Conservation (phyloP, 805 yeast genomes). For the Priceomyces fermenticarens region DNA sequence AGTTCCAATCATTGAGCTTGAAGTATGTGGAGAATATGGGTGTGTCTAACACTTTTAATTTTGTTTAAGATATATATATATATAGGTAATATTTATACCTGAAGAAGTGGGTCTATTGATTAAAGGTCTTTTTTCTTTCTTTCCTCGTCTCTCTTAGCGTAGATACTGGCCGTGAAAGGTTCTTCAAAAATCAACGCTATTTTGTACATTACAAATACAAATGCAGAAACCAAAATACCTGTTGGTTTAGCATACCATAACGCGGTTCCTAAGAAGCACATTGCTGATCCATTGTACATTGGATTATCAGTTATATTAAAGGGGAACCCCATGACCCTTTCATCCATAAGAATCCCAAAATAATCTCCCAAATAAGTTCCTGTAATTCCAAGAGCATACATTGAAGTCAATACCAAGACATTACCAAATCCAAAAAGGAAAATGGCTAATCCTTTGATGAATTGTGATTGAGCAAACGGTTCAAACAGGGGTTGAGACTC, state of each 20-base stretch:
- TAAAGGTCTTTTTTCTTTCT: constrained; percentile 8
- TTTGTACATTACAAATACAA: constrained; percentile 79
- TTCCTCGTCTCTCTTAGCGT: constrained; percentile 63
- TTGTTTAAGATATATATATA: constrained; percentile 13
- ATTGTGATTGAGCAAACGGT: constrained; percentile 40
- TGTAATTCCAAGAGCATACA: constrained; percentile 91
- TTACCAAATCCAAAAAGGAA: constrained; percentile 66
- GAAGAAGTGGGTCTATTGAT: no score
- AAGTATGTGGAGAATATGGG: constrained; percentile 52
- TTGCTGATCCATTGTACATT: constrained; percentile 91
- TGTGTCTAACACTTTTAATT: constrained; percentile 21
- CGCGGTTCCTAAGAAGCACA: constrained; percentile 89
- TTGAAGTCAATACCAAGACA: constrained; percentile 73
- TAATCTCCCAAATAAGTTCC: constrained; percentile 98
- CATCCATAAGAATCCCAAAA: constrained; percentile 91
- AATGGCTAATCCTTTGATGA: constrained; percentile 51
- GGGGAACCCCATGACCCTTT: constrained; percentile 89
- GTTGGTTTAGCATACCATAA: constrained; percentile 87
- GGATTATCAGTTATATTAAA: constrained; percentile 90
- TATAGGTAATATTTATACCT: no score
- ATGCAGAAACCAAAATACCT: constrained; percentile 67
- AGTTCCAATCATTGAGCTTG: constrained; percentile 73
- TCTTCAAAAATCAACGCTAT: constrained; percentile 89
- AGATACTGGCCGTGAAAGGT: constrained; percentile 91
- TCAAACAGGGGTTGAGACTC: constrained; percentile 64